Conservation (phyloP, 371 early-diverging fungal species). For the Parasitella parasitica region DNA sequence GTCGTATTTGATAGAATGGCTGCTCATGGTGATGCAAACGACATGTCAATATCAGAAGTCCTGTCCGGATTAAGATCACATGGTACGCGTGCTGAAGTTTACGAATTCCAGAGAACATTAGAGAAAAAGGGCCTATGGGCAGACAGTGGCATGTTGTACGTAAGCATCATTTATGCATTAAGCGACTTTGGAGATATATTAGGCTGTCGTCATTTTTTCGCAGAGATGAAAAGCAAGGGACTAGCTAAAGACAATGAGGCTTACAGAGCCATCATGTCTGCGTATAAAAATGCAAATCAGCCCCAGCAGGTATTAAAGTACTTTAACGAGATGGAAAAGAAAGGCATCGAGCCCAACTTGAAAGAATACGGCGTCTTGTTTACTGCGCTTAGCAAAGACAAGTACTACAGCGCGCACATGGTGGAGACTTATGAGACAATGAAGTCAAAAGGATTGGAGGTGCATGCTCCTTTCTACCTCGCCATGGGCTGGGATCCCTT, state of each 20-base stretch:
- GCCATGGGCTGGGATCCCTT: slow-evolving; percentile 32
- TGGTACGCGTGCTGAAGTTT: slow-evolving; percentile 18
- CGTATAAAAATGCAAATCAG: slow-evolving; percentile 12
- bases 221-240: slow-evolving; percentile 11
- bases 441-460: not conserved
- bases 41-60: slow-evolving; percentile 23
- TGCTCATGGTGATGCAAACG: not conserved
- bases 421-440: slow-evolving; percentile 19
- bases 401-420: not conserved
- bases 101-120: slow-evolving; percentile 9
- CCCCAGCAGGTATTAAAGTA: slow-evolving; percentile 23
- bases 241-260: not conserved
- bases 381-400: not conserved
- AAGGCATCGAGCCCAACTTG: slow-evolving; percentile 25
- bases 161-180: slow-evolving; percentile 22
- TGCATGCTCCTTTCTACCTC: slow-evolving; percentile 19
- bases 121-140: slow-evolving; percentile 6
- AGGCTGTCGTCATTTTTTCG: slow-evolving; percentile 9
- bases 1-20: slow-evolving; percentile 34
- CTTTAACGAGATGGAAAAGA: slow-evolving; percentile 40
- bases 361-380: slow-evolving; percentile 34
- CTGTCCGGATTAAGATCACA: slow-evolving; percentile 24
- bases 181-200: slow-evolving; percentile 12
- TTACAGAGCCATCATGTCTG: slow-evolving; percentile 28
- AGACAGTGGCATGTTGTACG: slow-evolving; percentile 6